These are phyloP conservation scores for Chalciporus sp. DNA, from an alignment of 1,284 basidiomycete genomes.

Conservation along the genomic window DNA sequence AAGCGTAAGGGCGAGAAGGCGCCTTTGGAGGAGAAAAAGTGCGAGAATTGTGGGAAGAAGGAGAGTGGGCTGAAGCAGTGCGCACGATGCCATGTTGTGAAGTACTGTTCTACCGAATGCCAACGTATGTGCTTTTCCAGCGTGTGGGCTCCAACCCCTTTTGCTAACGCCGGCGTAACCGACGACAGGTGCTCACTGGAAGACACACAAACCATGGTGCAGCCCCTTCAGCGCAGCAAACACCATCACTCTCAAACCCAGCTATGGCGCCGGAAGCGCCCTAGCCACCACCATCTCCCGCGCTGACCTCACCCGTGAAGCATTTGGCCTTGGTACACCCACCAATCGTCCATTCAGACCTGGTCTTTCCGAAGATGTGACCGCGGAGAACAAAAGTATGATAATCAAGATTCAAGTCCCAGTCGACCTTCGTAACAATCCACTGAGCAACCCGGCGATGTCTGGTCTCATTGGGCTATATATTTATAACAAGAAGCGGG, in stretches of 20 bases:
- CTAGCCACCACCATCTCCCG: constrained; percentile 31
- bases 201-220: constrained; percentile 49
- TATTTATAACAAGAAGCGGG: constrained; percentile 54
- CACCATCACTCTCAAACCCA: constrained; percentile 49
- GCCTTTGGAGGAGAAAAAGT: constrained; percentile 42
- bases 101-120: constrained; percentile 56
- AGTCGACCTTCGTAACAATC: constrained; percentile 6
- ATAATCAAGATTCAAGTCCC: constrained; percentile 59
- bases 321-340: constrained; percentile 34
- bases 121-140: constrained; percentile 44
- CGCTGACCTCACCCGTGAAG: constrained; percentile 36
- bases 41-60: constrained; percentile 40
- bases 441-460: background rate
- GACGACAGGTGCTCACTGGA: constrained; percentile 47
- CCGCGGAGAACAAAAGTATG: constrained; percentile 40
- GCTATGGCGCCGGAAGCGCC: constrained; percentile 30
- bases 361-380: constrained; percentile 14
- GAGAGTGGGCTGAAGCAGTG: constrained; percentile 44
- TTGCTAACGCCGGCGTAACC: background rate
- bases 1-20: constrained; percentile 46
- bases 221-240: constrained; percentile 43
- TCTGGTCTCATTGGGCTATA: constrained; percentile 33
- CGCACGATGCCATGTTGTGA: constrained; percentile 42
- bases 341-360: constrained; percentile 7
- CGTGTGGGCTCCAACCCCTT: background rate